phyloP scores from a whole-genome alignment of 305 asterid genomes.

The Fraxinus floribunda region DNA sequence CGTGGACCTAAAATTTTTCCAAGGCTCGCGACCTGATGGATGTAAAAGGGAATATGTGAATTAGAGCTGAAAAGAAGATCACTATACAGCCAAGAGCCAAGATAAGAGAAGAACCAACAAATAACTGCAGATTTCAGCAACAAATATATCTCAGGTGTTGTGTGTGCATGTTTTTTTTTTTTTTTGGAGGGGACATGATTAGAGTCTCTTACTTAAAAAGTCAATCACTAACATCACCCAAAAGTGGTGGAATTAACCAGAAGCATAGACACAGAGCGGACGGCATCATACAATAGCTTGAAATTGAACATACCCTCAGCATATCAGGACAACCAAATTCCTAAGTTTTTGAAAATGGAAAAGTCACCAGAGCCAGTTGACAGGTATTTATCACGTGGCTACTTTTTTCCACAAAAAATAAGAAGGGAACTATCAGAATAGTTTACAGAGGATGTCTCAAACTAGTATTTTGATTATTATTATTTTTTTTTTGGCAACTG shows the following conservation, averaged over 20 bases:
- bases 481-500: not conserved
- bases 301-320: not conserved
- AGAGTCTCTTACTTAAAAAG: not conserved
- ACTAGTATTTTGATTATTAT: not conserved
- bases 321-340: not conserved
- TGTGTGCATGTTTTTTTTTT: no score
- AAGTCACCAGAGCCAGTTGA: slow-evolving; percentile 3
- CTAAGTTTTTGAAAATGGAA: not conserved
- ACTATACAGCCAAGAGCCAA: not conserved
- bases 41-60: slow-evolving; percentile 17
- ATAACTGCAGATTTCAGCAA: not conserved
- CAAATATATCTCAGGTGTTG: not conserved
- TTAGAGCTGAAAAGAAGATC: not conserved
- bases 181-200: not conserved
- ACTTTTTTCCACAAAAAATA: not conserved
- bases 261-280: not conserved
- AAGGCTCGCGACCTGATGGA: slow-evolving; percentile 76
- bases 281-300: not conserved
- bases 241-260: not conserved
- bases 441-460: not conserved
- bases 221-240: not conserved
- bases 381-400: not conserved
- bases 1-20: slow-evolving; percentile 92
- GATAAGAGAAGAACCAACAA: not conserved
- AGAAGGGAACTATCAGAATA: not conserved